Evolutionary conservation across 352 stramenopile genomes (phyloP).

Genomic region (Phytophthora quininea): DNA sequence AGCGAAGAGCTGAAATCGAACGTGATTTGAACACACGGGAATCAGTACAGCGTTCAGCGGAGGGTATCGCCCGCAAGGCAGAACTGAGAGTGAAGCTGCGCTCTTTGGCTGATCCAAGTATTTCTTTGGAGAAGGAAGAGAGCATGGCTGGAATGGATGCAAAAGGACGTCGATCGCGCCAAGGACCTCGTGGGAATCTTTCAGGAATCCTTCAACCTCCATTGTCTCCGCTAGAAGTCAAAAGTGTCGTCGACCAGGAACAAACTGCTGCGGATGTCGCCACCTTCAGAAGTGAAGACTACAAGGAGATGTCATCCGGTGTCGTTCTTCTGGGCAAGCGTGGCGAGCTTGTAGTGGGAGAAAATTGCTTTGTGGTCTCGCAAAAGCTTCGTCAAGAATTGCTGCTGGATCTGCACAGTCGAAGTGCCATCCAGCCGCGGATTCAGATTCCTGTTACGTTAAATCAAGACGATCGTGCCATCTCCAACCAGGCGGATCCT

Average conservation of each 20-base stretch:
- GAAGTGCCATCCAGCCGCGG: slow-evolving; percentile 44
- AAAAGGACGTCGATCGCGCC: slow-evolving; percentile 17
- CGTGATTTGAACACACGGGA: slow-evolving; percentile 53
- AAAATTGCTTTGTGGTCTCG: slow-evolving; percentile 60
- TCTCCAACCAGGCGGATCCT: not conserved
- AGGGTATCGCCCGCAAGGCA: slow-evolving; percentile 43
- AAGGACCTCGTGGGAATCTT: slow-evolving; percentile 20
- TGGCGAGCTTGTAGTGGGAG: slow-evolving; percentile 53
- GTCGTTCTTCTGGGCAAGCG: slow-evolving; percentile 43
- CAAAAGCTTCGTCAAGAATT: slow-evolving; percentile 50
- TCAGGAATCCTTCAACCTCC: not conserved
- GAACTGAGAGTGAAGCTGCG: slow-evolving; percentile 53
- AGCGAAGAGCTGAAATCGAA: slow-evolving; percentile 50
- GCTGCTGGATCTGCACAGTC: slow-evolving; percentile 39
- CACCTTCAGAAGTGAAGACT: slow-evolving; percentile 64
- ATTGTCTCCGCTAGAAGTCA: slow-evolving; percentile 15
- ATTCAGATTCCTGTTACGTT: slow-evolving; percentile 32
- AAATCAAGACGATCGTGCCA: slow-evolving; percentile 9
- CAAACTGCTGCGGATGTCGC: slow-evolving; percentile 14
- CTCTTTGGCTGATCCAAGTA: slow-evolving; percentile 50
- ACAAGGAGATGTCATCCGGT: slow-evolving; percentile 53
- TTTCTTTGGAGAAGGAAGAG: slow-evolving; percentile 61
- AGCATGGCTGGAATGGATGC: slow-evolving; percentile 11
- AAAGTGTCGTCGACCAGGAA: slow-evolving; percentile 2
- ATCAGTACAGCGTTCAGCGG: slow-evolving; percentile 32